Evolutionary conservation across 495 filamentous ascomycete species (phyloP).

Genomic region (Filosporella fistucella): DNA sequence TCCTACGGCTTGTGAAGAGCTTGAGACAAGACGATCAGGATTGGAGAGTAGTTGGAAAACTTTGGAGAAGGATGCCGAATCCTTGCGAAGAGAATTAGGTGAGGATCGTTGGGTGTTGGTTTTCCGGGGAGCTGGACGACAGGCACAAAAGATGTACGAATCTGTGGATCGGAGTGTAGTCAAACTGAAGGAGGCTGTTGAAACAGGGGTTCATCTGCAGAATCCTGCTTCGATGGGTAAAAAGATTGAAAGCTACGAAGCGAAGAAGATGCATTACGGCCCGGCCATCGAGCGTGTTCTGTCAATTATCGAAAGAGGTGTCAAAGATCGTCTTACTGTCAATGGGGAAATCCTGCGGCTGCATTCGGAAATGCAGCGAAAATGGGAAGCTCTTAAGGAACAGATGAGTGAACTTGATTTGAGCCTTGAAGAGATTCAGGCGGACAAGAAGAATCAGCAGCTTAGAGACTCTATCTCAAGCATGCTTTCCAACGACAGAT

Average conservation of each 20-base stretch:
- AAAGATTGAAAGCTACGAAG: slow-evolving; percentile 89
- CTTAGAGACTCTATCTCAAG: slow-evolving; percentile 92
- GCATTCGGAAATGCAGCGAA: slow-evolving; percentile 73
- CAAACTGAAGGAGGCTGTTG: slow-evolving; percentile 78
- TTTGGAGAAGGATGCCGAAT: slow-evolving; percentile 82
- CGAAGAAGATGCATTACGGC: slow-evolving; percentile 91
- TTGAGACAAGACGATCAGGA: slow-evolving; percentile 62
- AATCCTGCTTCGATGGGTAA: slow-evolving; percentile 63
- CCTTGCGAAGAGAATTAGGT: slow-evolving; percentile 78
- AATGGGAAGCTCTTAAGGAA: slow-evolving; percentile 70
- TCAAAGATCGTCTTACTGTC: slow-evolving; percentile 85
- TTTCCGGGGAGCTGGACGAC: slow-evolving; percentile 86
- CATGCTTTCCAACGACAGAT: slow-evolving; percentile 82
- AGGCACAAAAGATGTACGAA: slow-evolving; percentile 92
- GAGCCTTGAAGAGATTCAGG: slow-evolving; percentile 65
- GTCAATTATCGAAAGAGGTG: slow-evolving; percentile 85
- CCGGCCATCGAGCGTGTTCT: slow-evolving; percentile 91
- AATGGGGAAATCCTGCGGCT: slow-evolving; percentile 90
- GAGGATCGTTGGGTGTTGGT: slow-evolving; percentile 95
- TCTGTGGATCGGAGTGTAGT: slow-evolving; percentile 80
- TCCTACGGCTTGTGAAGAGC: slow-evolving; percentile 84
- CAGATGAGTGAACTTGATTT: slow-evolving; percentile 73
- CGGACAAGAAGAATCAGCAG: slow-evolving; percentile 61
- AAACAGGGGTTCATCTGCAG: slow-evolving; percentile 64
- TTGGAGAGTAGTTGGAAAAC: slow-evolving; percentile 78